phyloP scores from a whole-genome alignment of 169 alveolate genomes.

The Plasmodium sp. region DNA sequence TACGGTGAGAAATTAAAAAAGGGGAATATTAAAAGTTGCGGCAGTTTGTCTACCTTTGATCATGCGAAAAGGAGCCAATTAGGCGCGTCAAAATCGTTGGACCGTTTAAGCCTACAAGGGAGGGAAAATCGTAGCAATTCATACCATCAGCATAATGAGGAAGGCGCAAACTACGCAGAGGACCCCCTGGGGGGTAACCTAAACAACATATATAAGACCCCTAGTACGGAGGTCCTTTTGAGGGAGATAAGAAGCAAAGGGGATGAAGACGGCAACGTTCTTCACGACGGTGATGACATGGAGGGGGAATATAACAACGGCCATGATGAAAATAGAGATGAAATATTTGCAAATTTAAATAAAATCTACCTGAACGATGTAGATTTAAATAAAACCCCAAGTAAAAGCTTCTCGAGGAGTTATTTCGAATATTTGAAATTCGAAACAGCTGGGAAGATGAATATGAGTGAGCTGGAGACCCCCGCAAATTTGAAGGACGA shows the following conservation, averaged over 20 bases:
- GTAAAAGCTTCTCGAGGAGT: conserved; percentile 48
- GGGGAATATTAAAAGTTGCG: background rate
- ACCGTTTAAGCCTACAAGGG: background rate
- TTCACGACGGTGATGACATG: background rate
- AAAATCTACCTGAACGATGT: conserved; percentile 33
- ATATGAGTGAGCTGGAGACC: conserved; percentile 73
- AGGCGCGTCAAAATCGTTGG: background rate
- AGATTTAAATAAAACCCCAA: conserved; percentile 68
- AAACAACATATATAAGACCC: conserved; percentile 13
- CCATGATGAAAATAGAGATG: background rate
- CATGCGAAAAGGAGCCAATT: background rate
- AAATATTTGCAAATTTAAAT: conserved; percentile 4
- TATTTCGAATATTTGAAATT: conserved; percentile 56
- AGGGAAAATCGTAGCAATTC: background rate
- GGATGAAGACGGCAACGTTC: background rate
- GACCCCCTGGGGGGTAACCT: background rate
- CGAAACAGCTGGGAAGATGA: conserved; percentile 77
- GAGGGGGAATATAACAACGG: background rate
- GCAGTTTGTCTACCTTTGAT: background rate
- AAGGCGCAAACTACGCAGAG: background rate
- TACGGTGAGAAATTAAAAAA: conserved; percentile 1
- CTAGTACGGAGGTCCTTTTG: conserved; percentile 43
- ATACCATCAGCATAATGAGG: background rate
- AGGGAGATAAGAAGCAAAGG: conserved; percentile 43
- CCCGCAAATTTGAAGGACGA: conserved; percentile 63